A percentile compares a stretch with the other conserved stretches of the same genome.
Conservation (phyloP, 176 grass and related monocot genomes). For the bread wheat (Triticum aestivum) region DNA sequence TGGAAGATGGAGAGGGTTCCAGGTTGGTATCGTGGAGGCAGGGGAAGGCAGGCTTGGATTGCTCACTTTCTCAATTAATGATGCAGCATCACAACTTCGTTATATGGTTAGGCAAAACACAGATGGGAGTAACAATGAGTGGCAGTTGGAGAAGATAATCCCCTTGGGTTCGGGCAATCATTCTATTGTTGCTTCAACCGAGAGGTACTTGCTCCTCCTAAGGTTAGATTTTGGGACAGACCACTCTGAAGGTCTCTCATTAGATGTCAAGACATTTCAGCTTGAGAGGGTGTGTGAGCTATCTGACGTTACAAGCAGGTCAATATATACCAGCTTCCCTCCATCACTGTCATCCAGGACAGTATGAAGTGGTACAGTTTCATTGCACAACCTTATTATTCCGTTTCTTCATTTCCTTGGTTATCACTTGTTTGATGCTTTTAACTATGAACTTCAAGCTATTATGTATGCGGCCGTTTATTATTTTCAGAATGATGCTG, state of each 20-base stretch:
- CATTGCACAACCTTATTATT: not conserved
- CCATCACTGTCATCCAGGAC: not conserved
- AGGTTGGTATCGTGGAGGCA: not conserved
- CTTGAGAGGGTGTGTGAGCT: not conserved
- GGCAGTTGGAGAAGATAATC: not conserved
- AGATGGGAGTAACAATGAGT: not conserved
- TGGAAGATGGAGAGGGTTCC: not conserved
- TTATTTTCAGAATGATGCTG: not conserved
- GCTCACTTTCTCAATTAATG: not conserved
- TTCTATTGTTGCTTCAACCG: not conserved
- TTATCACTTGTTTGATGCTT: not conserved
- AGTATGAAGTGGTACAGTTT: not conserved
- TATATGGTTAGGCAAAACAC: not conserved
- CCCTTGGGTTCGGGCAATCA: not conserved
- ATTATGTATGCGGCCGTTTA: not conserved
- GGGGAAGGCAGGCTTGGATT: not conserved
- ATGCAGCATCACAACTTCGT: not conserved
- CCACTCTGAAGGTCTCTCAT: not conserved
- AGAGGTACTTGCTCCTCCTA: not conserved
- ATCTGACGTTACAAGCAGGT: not conserved
- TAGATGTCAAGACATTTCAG: not conserved
- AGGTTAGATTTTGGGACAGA: not conserved
- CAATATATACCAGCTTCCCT: not conserved
- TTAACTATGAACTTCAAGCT: not conserved
- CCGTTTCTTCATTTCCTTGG: no score